Conservation (phyloP, 257 asterid species). For the Vinca minor region DNA sequence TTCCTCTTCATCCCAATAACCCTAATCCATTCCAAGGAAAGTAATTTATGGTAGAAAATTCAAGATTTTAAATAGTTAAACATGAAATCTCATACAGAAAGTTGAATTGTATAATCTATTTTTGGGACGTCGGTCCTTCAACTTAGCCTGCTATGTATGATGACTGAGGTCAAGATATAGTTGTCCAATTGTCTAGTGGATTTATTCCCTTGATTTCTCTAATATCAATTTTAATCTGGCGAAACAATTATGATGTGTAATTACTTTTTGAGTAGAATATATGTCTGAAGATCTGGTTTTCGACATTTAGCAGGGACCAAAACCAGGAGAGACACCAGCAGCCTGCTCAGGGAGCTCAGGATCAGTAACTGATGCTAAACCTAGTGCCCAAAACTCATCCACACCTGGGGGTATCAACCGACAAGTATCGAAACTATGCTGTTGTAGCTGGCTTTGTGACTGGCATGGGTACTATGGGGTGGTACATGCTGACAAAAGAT, state of each 20-base stretch:
- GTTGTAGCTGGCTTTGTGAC: slow-evolving; percentile 62
- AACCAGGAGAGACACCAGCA: slow-evolving; percentile 49
- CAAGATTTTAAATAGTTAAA: no score
- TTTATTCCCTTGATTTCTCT: neutral
- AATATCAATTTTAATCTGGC: neutral
- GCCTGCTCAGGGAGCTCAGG: slow-evolving; percentile 47
- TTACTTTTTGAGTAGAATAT: neutral
- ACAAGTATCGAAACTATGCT: slow-evolving; percentile 59
- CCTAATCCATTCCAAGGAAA: no score
- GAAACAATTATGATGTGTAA: neutral
- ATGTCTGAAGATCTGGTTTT: neutral
- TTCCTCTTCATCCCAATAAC: no score
- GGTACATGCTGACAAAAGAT: slow-evolving; percentile 58
- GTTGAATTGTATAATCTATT: no score
- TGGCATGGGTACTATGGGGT: slow-evolving; percentile 54
- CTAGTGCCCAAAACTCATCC: slow-evolving; percentile 37
- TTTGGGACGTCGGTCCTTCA: no score
- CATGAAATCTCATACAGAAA: no score
- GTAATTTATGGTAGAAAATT: no score
- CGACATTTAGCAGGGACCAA: slow-evolving; percentile 56
- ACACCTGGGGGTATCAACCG: slow-evolving; percentile 55
- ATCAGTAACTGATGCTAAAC: slow-evolving; percentile 48
- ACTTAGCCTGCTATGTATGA: no score
- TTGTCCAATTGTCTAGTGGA: neutral
- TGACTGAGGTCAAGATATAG: no score